Evolutionary conservation across 1,139 yeast genomes (phyloP).

Genomic region (Yarrowia galli): DNA sequence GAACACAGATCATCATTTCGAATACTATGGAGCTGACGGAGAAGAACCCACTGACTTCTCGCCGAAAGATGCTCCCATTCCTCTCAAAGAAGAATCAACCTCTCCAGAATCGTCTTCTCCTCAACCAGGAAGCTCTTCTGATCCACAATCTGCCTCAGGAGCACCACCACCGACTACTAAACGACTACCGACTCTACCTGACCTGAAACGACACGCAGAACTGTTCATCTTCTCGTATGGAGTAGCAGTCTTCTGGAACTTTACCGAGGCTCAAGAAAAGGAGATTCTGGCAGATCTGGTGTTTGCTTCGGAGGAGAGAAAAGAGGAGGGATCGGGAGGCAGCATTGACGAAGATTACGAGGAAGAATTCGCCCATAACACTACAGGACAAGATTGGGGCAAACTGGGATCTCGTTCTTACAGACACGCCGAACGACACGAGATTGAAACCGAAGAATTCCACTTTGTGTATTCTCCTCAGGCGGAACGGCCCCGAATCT

Average conservation of each 20-base stretch:
- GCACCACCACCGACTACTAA: slow-evolving; percentile 39
- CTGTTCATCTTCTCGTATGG: slow-evolving; percentile 91
- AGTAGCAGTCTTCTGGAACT: slow-evolving; percentile 96
- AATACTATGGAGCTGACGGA: slow-evolving; percentile 73
- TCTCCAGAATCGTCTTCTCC: background rate
- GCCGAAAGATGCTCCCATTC: slow-evolving; percentile 29
- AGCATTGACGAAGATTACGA: slow-evolving; percentile 43
- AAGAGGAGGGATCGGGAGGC: slow-evolving; percentile 45
- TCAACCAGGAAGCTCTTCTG: slow-evolving; percentile 37
- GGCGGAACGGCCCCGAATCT: slow-evolving; percentile 84
- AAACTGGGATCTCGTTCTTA: slow-evolving; percentile 16
- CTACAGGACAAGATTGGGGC: slow-evolving; percentile 56
- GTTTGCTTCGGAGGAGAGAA: slow-evolving; percentile 59
- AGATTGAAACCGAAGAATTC: slow-evolving; percentile 93
- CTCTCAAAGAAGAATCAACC: background rate
- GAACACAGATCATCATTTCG: slow-evolving; percentile 88
- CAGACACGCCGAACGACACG: slow-evolving; percentile 54
- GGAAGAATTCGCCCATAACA: slow-evolving; percentile 41
- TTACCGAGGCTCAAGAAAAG: slow-evolving; percentile 90
- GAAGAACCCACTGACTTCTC: slow-evolving; percentile 36
- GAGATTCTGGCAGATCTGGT: slow-evolving; percentile 91
- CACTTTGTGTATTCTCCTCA: slow-evolving; percentile 88
- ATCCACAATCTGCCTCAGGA: slow-evolving; percentile 16
- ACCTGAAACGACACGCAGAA: slow-evolving; percentile 82
- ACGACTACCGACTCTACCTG: slow-evolving; percentile 48